Conservation (phyloP, 306 rosid species). For the Delonix regia region DNA sequence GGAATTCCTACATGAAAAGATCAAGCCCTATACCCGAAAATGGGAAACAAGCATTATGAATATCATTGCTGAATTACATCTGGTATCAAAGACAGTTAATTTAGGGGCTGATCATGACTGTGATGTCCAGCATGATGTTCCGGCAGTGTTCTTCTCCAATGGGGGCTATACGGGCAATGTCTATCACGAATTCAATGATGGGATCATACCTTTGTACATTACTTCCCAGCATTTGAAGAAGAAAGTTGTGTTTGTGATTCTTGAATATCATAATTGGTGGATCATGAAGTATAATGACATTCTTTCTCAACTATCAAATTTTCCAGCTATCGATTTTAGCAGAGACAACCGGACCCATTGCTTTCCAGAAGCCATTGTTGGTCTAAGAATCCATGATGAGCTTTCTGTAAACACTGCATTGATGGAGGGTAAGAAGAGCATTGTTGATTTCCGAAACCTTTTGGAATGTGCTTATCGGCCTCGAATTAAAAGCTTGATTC, state of each 20-base stretch:
- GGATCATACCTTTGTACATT: conserved; percentile 76
- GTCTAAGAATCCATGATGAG: conserved; percentile 86
- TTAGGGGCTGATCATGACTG: conserved; percentile 42
- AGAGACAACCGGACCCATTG: conserved; percentile 74
- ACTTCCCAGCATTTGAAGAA: conserved; percentile 81
- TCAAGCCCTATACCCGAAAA: conserved; percentile 86
- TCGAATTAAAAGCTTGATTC: conserved; percentile 59
- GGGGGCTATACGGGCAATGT: conserved; percentile 97
- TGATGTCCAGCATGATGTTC: conserved; percentile 81
- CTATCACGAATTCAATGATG: conserved; percentile 96
- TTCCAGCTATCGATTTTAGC: conserved; percentile 58
- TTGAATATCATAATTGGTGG: conserved; percentile 94
- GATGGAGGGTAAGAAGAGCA: conserved; percentile 63
- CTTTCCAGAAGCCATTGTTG: conserved; percentile 80
- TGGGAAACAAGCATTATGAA: conserved; percentile 89
- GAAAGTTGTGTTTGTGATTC: conserved; percentile 88
- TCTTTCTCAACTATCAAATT: conserved; percentile 71
- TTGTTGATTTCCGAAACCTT: conserved; percentile 69
- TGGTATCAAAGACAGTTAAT: conserved; percentile 52
- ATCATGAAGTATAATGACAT: conserved; percentile 75
- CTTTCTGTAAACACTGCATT: conserved; percentile 63
- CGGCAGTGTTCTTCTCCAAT: conserved; percentile 88
- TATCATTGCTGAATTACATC: conserved; percentile 66
- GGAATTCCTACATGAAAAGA: conserved; percentile 61
- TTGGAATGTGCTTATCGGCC: conserved; percentile 76